Conservation (phyloP, 106 monocot genomes). For the Amphibolis antarctica region DNA sequence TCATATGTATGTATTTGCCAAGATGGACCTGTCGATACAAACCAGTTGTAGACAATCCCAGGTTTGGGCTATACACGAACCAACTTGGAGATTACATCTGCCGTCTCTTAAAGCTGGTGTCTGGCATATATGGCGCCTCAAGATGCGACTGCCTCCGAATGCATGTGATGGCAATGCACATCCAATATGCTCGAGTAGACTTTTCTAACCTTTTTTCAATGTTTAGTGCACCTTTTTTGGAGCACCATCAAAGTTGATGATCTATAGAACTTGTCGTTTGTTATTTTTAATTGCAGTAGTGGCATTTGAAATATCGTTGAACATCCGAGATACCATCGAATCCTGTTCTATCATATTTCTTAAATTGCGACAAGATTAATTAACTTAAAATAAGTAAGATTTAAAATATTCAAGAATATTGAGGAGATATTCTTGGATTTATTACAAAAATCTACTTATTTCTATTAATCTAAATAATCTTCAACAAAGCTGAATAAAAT, state of each 20-base stretch:
- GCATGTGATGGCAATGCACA: neutral
- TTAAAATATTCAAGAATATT: too few relatives aligned
- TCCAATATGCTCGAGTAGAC: neutral
- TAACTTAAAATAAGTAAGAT: too few relatives aligned
- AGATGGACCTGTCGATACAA: too few relatives aligned
- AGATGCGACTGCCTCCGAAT: neutral
- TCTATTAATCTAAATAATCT: too few relatives aligned
- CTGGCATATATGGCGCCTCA: neutral
- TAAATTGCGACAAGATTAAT: neutral
- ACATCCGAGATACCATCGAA: neutral
- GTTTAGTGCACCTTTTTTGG: conserved; percentile 3
- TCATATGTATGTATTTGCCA: too few relatives aligned
- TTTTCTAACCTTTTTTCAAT: neutral
- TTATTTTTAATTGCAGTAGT: neutral
- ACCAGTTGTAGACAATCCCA: too few relatives aligned
- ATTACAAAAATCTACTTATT: too few relatives aligned
- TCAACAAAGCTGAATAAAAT: too few relatives aligned
- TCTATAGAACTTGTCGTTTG: neutral
- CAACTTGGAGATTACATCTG: too few relatives aligned
- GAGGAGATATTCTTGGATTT: too few relatives aligned
- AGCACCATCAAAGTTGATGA: neutral
- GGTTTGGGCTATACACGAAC: too few relatives aligned
- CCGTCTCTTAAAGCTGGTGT: neutral
- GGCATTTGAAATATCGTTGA: neutral
- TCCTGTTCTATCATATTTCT: neutral